Evolutionary conservation across 2,329 filamentous ascomycete species (phyloP), one percentile per base, ranked within the genome.

Genomic region (Clarireedia hainanense): DNA sequence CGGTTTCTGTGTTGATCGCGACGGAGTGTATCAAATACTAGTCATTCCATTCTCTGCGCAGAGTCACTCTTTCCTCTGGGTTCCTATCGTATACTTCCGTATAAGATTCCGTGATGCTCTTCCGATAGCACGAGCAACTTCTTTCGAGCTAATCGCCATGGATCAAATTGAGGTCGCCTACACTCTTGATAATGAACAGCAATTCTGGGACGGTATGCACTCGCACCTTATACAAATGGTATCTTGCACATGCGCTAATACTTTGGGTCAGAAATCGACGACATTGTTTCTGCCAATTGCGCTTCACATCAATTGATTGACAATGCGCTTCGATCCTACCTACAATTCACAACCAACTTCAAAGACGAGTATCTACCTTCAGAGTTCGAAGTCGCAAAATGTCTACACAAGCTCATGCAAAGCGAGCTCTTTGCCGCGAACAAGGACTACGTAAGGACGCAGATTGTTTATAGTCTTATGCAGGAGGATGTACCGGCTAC

Each of bases 391-490:
- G 78, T 96, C 57, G 84, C 85, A 24, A 82, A 78, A 64, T 97
- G 91, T 74, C 86, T 88, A 58, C 87, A 89, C 70, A 83, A 83
- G 70, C 80, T 99, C 39, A 76, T 95, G 57, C 78, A 85, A 52
- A 91, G 91, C 69, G 74, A 75, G 17, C 76, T 97, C 46, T 99
- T 95, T 71, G 72, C 74, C 26, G 72, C 78, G 14, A 86, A 96
- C 70, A 80, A 83, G 63, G 86, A 90, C 56, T 97, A 99, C 72
- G 88, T 97, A 60, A 88, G 92, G 60, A 88, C 83, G 46, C 94
- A 97, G 74, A 90, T 99, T 66, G 84, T 97, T 62, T 91, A 95
- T 72, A 91, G 90, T 70, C 77, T 99, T 52, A 74, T 96, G 62
- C 79, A 96, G 78, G 94, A 97, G 73, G 91, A 96, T 66, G 89